phyloP scores from a whole-genome alignment of 2,329 filamentous ascomycete genomes.

The Colletotrichum sp. region DNA sequence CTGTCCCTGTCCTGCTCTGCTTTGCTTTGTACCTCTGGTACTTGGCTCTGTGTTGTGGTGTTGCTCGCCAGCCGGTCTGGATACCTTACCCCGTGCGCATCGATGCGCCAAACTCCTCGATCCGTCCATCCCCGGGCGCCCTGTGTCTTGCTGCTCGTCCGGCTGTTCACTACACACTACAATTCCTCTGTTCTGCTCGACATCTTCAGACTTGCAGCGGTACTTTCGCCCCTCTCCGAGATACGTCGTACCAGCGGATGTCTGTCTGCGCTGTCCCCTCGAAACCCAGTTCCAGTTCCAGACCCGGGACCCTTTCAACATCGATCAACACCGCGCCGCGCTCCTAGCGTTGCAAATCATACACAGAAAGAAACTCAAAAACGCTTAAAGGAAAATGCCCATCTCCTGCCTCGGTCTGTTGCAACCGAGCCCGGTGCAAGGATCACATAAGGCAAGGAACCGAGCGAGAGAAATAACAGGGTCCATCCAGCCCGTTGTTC shows the following conservation, averaged over 20 bases:
- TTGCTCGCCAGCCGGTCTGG: neutral
- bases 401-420: constrained; percentile 1
- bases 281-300: neutral
- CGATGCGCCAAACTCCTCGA: neutral
- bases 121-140: neutral
- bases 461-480: neutral
- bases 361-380: neutral
- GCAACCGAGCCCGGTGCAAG: constrained; percentile 9
- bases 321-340: neutral
- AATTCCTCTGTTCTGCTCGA: neutral
- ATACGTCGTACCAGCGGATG: neutral
- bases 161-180: neutral
- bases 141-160: neutral
- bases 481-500: neutral
- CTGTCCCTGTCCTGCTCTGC: neutral
- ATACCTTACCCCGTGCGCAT: constrained; percentile 3
- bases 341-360: neutral
- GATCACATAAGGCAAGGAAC: neutral
- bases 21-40: neutral
- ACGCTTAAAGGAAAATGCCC: neutral
- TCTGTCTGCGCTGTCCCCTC: neutral
- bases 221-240: neutral
- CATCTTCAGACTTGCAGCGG: neutral
- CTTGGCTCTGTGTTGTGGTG: neutral
- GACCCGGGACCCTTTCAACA: neutral